Percentiles rank a stretch among this genome's conserved stretches.
These are phyloP conservation scores for Decorospora gaudefroyi DNA, from an alignment of 2,329 filamentous ascomycete genomes.

Conservation along the genomic window DNA sequence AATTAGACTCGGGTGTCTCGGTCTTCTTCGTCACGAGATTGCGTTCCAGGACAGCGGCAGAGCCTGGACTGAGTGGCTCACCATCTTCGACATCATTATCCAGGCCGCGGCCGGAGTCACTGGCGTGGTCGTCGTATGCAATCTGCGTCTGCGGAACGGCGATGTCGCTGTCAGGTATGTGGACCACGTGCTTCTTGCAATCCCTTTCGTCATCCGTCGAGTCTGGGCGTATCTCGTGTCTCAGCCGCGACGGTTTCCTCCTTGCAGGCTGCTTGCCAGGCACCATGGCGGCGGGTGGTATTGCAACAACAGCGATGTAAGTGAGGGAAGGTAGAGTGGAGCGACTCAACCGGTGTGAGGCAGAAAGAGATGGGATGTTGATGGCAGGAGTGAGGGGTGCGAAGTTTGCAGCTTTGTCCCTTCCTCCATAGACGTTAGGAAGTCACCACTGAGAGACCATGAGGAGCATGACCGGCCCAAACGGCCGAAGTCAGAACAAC, in stretches of 20 bases:
- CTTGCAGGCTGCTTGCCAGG: slow-evolving; percentile 9
- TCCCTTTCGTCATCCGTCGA: slow-evolving; percentile 21
- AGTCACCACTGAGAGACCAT: slow-evolving; percentile 15
- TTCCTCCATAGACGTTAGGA: slow-evolving; percentile 17
- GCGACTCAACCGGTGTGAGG: neutral
- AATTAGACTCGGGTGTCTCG: neutral
- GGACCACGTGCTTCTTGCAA: slow-evolving; percentile 7
- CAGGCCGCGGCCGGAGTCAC: neutral
- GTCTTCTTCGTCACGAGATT: slow-evolving; percentile 4
- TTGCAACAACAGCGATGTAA: neutral
- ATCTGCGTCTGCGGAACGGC: slow-evolving; percentile 29
- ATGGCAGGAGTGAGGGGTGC: slow-evolving; percentile 3
- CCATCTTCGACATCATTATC: slow-evolving; percentile 1
- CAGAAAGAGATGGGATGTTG: slow-evolving; percentile 1
- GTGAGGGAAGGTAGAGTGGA: neutral
- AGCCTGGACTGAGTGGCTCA: slow-evolving; percentile 3
- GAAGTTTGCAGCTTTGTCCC: slow-evolving; percentile 17
- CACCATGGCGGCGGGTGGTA: slow-evolving; percentile 15
- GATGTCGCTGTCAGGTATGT: slow-evolving; percentile 26
- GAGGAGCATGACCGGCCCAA: slow-evolving; percentile 1
- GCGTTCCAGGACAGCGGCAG: slow-evolving; percentile 7
- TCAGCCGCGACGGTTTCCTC: slow-evolving; percentile 26
- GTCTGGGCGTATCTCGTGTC: slow-evolving; percentile 24
- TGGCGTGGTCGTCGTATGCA: neutral
- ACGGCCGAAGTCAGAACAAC: neutral